Evolutionary conservation across 345 rosid genomes (phyloP), one percentile per base, ranked within the genome.

Genomic region (Lagerstroemia speciosa): DNA sequence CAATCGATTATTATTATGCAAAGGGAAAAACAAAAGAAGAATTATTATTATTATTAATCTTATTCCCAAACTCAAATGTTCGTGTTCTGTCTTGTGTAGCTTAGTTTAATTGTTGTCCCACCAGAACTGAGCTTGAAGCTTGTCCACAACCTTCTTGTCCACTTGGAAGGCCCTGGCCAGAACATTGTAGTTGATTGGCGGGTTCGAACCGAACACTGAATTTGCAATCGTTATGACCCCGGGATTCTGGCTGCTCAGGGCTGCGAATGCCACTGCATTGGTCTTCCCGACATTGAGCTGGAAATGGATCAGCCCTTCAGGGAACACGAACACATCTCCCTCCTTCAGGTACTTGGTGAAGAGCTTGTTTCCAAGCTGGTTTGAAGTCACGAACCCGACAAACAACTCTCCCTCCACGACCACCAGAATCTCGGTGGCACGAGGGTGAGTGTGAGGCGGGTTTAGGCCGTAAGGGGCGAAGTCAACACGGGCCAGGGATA

Each of bases 371-470:
- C 72, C 64, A 4, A 70, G 43, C 0, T 76, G 69, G 68, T 80
- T 72, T 17, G 75, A 74, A 8, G 81, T 72, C 33, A 82, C 79
- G 38, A 82, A 82, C 1, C 85, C 83, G 1, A 69, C 80, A 0
- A 43, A 73, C 0, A 80, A 65, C 6, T 70, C 67, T 22, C 79
- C 85, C 71, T 79, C 77, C 10, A 69, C 0, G 9, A 79, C 76
- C n/a, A 75, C 72, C 43, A 82, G 76, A 33, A 82, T n/a, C 70
- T 82, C 83, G 0, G 80, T 73, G 63, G 45, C 83, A 27, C 83
- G 78, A 2, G 83, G 83, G 40, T 82, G 85, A 8, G 71, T 75
- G 71, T 79, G 85, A 37, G 80, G 85, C 6, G 84, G 82, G 67
- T 76, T 80, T n/a, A 77, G 79, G 6, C 86, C 69, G 15, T 74